Conservation (phyloP, 2,329 filamentous ascomycete species). For the Mycogone perniciosa region DNA sequence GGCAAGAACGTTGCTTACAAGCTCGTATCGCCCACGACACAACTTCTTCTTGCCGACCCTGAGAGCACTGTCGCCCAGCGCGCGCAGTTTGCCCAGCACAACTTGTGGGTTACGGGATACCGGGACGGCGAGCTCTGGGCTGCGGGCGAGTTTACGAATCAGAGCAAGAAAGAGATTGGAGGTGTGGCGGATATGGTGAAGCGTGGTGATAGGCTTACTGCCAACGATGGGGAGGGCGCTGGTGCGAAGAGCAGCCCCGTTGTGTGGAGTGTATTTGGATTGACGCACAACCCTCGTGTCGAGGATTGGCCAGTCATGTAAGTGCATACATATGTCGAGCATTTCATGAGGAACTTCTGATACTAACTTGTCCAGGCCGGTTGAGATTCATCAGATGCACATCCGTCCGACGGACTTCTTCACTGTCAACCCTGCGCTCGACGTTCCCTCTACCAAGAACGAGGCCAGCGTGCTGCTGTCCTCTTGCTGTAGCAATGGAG, state of each 20-base stretch:
- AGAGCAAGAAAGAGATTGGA: slow-evolving; percentile 36
- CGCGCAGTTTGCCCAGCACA: slow-evolving; percentile 40
- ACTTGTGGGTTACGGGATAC: slow-evolving; percentile 44
- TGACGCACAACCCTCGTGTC: slow-evolving; percentile 43
- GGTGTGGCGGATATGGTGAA: slow-evolving; percentile 42
- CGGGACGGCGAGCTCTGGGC: slow-evolving; percentile 45
- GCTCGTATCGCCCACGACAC: slow-evolving; percentile 38
- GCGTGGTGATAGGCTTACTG: slow-evolving; percentile 40
- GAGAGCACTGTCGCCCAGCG: slow-evolving; percentile 36
- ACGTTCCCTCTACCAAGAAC: slow-evolving; percentile 34
- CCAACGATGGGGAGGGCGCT: slow-evolving; percentile 18
- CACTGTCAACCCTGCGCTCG: slow-evolving; percentile 39
- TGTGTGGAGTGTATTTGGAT: slow-evolving; percentile 43
- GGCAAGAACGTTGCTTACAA: slow-evolving; percentile 46
- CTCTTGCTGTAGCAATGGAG: slow-evolving; percentile 21
- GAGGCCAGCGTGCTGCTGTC: slow-evolving; percentile 36
- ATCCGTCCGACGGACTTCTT: slow-evolving; percentile 39
- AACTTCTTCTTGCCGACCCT: slow-evolving; percentile 41
- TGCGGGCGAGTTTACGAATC: slow-evolving; percentile 46
- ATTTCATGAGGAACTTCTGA: neutral
- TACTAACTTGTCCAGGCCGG: slow-evolving; percentile 32
- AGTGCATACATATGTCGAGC: slow-evolving; percentile 19
- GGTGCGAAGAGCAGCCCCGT: slow-evolving; percentile 26
- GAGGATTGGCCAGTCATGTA: slow-evolving; percentile 48
- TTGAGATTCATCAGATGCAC: slow-evolving; percentile 42